Conservation (phyloP, 805 yeast genomes). For the Candida loeiensis region DNA sequence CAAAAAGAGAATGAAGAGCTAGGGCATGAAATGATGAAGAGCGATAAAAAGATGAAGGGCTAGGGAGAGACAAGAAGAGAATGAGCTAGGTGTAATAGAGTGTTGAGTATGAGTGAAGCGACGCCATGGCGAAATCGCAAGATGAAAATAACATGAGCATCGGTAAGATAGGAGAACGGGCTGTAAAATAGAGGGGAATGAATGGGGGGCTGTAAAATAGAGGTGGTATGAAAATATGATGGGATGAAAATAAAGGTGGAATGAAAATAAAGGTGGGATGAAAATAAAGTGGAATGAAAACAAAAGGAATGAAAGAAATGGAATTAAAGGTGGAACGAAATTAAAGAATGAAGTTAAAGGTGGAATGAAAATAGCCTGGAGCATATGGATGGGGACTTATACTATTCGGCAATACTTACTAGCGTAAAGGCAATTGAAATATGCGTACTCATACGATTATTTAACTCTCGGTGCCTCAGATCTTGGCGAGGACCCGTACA, state of each 20-base stretch:
- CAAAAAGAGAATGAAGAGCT: constrained; percentile 1
- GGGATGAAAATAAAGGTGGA: neutral
- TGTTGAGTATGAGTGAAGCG: too few species aligned
- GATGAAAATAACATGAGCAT: too few species aligned
- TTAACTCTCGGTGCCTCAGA: too few species aligned
- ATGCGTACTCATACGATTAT: too few species aligned
- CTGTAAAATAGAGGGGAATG: constrained; percentile 1
- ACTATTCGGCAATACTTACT: too few species aligned
- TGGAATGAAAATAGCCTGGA: neutral
- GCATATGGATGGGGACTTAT: neutral
- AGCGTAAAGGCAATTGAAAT: too few species aligned
- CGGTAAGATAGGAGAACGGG: too few species aligned
- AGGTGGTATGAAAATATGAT: neutral
- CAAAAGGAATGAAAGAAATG: neutral
- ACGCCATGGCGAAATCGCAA: too few species aligned
- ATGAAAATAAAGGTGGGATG: neutral
- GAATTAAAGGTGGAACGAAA: neutral
- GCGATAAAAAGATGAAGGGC: constrained; percentile 1
- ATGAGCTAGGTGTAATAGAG: too few species aligned
- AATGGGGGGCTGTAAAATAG: neutral
- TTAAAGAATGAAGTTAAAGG: neutral
- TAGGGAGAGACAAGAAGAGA: neutral
- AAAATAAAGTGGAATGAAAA: neutral
- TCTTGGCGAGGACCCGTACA: too few species aligned
- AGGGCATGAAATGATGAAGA: neutral